Evolutionary conservation across 495 filamentous ascomycete genomes (phyloP), one percentile per base, ranked within the genome.

Genomic region (Apiosordaria backusii): DNA sequence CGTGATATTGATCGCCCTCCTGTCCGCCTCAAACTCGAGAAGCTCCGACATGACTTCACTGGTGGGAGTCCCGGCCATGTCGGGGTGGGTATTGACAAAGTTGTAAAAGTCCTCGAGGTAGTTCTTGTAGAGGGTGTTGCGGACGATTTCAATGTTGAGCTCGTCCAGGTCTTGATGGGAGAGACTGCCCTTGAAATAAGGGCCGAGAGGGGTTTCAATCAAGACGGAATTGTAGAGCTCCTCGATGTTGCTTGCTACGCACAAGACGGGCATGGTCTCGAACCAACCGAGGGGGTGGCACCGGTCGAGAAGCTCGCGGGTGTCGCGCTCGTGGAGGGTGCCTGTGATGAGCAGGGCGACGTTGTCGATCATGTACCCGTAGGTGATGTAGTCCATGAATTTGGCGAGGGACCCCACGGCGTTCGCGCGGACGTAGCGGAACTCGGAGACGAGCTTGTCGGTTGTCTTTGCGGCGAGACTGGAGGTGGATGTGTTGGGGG

Each of bases 331-430:
- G 78, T 98, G 95, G 21, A 99, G 85, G 21, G 96, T 99, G 67
- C 96, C 95, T 50, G 95, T 99, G 78, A 99, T 99, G 71, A 99
- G 87, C 23, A 99, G 88, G 25, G 95, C 96, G 52, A 99, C 92
- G 76, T 99, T 99, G 79, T 99, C 95, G 78, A 99, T 99, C 95
- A 99, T 99, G 83, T 99, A 99, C 57, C 92, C 93, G 73, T 99
- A 98, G 13, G 94, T 98, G 63, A 99, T 81, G 77, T 97, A 99
- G 74, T 97, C 92, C 81, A 98, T 89, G 77, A 99, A 99, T 71
- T 91, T 92, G 60, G 93, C 89, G 22, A 97, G 86, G 0, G 92
- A 90, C 6, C 95, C 96, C 4, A 90, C 90, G 18, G 96, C 89
- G 74, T 98, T 96, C 52, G 92, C 92, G 70, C 93, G 89, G 61